Percentiles rank a stretch among this genome's conserved stretches.
These are phyloP conservation scores for maize (Zea mays) DNA, from an alignment of 176 grass and related monocot genomes.

Conservation along the genomic window Zm-B73-REFERENCE-NAM-5.0 NC_050102.1:55755001-55755500, in stretches of 20 bases:
- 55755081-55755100: constrained; percentile 72
- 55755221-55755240: constrained; percentile 70
- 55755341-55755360: constrained; percentile 51
- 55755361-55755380: constrained; percentile 82
- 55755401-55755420: constrained; percentile 68
- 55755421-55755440: constrained; percentile 58
- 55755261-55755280: constrained; percentile 72
- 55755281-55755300: constrained; percentile 80
- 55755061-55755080: constrained; percentile 50
- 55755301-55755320: constrained; percentile 68
- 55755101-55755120: constrained; percentile 55
- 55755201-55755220: constrained; percentile 76
- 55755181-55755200: constrained; percentile 91
- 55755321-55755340: constrained; percentile 61
- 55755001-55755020: constrained; percentile 70
- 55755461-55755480: constrained; percentile 57
- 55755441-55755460: constrained; percentile 80
- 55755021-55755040: constrained; percentile 58
- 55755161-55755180: constrained; percentile 76
- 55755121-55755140: constrained; percentile 49
- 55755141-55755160: constrained; percentile 74
- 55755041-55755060: constrained; percentile 84
- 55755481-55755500: constrained; percentile 70
- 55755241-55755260: constrained; percentile 87
- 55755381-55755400: constrained; percentile 59